These are phyloP conservation scores for Adansonia madagascariensis DNA, from an alignment of 441 rosid genomes.

Conservation along the genomic window DNA sequence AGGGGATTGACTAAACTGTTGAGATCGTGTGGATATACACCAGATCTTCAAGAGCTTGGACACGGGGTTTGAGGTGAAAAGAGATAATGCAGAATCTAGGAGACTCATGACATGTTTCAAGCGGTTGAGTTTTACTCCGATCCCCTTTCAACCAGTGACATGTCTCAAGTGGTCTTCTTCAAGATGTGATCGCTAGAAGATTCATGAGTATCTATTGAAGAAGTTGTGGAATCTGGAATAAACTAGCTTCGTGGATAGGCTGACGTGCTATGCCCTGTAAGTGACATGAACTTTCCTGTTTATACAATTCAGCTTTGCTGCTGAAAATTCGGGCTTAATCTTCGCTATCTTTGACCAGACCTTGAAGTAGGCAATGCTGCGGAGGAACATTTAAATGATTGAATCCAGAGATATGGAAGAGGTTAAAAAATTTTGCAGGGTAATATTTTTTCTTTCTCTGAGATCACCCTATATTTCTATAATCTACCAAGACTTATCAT, in stretches of 20 bases:
- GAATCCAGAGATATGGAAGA: no score
- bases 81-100: conserved; percentile 1
- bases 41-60: conserved; percentile 31
- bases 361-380: no score
- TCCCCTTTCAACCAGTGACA: neutral
- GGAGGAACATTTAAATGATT: no score
- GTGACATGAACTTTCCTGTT: neutral
- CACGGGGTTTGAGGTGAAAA: conserved; percentile 23
- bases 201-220: conserved; percentile 2
- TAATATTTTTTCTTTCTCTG: no score
- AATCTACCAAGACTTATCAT: no score
- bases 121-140: neutral
- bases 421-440: no score
- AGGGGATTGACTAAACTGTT: conserved; percentile 45
- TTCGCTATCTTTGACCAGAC: no score
- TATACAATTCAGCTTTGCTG: no score
- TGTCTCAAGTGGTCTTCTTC: neutral
- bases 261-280: neutral
- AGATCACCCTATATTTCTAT: no score
- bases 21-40: conserved; percentile 35
- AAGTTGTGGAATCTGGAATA: conserved; percentile 1
- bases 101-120: neutral
- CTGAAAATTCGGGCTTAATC: no score
- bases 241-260: neutral
- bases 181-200: neutral